Percentiles rank a stretch among this genome's conserved stretches.
Conservation (phyloP, 1,284 basidiomycete species). For the Apiotrichum akiyoshidainum region DNA sequence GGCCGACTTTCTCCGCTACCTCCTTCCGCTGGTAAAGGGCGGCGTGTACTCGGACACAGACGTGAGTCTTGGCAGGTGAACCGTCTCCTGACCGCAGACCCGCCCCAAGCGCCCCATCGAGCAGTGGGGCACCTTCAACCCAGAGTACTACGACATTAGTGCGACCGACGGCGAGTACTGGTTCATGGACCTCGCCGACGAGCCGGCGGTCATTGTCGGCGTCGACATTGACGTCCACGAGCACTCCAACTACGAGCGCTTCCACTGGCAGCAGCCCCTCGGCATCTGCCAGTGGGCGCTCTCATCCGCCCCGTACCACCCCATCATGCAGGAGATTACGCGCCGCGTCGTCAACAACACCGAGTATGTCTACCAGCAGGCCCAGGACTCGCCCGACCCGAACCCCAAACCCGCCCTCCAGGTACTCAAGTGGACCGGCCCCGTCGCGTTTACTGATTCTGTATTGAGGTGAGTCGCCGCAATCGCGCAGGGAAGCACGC, state of each 20-base stretch:
- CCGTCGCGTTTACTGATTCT: conserved; percentile 41
- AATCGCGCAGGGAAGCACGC: no score
- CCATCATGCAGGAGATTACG: conserved; percentile 48
- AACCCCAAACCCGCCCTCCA: conserved; percentile 24
- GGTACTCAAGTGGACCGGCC: conserved; percentile 50
- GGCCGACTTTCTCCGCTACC: conserved; percentile 51
- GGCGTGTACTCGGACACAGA: conserved; percentile 51
- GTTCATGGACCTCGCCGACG: conserved; percentile 20
- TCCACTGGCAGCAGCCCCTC: conserved; percentile 40
- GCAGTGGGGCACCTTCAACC: conserved; percentile 37
- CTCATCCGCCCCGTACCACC: conserved; percentile 45
- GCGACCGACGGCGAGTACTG: conserved; percentile 33
- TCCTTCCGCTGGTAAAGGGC: conserved; percentile 49
- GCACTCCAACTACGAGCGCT: conserved; percentile 26
- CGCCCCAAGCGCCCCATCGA: conserved; percentile 36
- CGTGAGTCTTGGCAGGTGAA: conserved; percentile 23
- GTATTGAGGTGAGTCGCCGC: conserved; percentile 39
- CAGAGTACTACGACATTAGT: conserved; percentile 31
- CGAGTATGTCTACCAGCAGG: conserved; percentile 5
- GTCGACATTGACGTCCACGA: conserved; percentile 50
- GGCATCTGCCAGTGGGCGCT: conserved; percentile 52
- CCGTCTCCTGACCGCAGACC: conserved; percentile 26
- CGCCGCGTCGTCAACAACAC: conserved; percentile 46
- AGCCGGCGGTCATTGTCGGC: conserved; percentile 46
- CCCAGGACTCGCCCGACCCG: not conserved